Base-by-base conservation (phyloP, 2,329 filamentous ascomycete genomes). In the Colletotrichum gloeosporioides region DNA sequence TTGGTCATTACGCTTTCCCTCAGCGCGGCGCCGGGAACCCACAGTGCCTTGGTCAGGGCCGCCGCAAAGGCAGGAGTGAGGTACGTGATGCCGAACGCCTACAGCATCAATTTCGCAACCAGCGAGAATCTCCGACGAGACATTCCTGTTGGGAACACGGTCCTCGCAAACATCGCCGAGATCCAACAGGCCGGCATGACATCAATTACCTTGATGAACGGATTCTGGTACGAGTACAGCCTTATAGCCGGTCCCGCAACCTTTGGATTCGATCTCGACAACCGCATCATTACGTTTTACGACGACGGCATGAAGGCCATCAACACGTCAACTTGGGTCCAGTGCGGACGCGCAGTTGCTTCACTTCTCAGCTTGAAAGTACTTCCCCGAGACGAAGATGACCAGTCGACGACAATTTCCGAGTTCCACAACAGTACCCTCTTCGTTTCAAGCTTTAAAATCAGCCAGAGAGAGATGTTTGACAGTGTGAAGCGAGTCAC, bases 381-480 rank as follows among this genome's bases (percentile, higher is more conserved):
- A 8, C 27, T 53, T 2, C 72, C 49, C 1, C n/a, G 66, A 18
- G 49, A 59, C 29, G n/a, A 57, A 25, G 75, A 75, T 0, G 39
- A 75, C 12, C 78, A 79, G 8, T 64, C 63, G 8, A 39, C 16
- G 3, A 67, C 53, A 10, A 29, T 68, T 7, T 57, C 53, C 4
- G 85, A 63, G 77, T 86, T 79, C 78, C 83, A 25, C 4, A 90
- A 92, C 81, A 86, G 87, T 68, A 77, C 79, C 1, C 79, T 93
- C 2, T 90, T 88, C 78, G 78, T 93, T 12, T 86, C 85, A 8
- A 92, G 90, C 76, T 94, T 93, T 83, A 82, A 84, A 10, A 78
- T 92, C 77, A 91, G 83, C 77, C 93, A 95, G 82, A 87, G 87
- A 15, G 92, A 95, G 13, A 94, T 95, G 85, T 87, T 95, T 69